Evolutionary conservation across 768 basidiomycete species (phyloP).

Genomic region (Tephrocybe sp.): DNA sequence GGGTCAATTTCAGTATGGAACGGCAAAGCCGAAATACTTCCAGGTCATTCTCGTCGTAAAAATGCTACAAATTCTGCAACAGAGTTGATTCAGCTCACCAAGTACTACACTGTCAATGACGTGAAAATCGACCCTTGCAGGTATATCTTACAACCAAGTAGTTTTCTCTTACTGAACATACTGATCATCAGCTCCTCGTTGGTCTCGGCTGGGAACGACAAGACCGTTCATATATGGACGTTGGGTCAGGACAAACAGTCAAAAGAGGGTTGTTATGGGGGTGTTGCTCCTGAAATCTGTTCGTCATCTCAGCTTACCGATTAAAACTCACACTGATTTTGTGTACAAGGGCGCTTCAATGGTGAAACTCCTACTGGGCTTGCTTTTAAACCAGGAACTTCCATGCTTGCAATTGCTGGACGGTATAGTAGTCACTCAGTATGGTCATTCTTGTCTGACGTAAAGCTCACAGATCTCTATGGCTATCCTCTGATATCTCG

Average conservation of each 20-base stretch:
- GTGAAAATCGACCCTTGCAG: conserved; percentile 52
- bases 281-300: too few species aligned
- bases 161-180: background rate
- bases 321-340: too few species aligned
- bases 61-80: background rate
- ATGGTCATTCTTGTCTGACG: background rate
- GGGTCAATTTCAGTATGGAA: conserved; percentile 48
- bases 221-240: conserved; percentile 41
- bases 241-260: conserved; percentile 20
- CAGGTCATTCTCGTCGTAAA: conserved; percentile 20
- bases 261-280: background rate
- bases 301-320: too few species aligned
- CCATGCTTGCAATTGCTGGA: conserved; percentile 42
- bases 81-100: conserved; percentile 27
- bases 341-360: too few species aligned
- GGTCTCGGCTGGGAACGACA: conserved; percentile 50
- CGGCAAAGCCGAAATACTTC: conserved; percentile 18
- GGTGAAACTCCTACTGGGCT: conserved; percentile 30
- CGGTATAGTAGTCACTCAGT: conserved; percentile 22
- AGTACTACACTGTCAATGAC: conserved; percentile 57
- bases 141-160: conserved; percentile 24
- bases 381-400: conserved; percentile 41
- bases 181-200: conserved; percentile 36
- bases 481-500: conserved; percentile 19
- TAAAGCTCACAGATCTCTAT: conserved; percentile 15